Conservation (phyloP, 2,329 filamentous ascomycete species). For the Chaetomiaceae sp. region DNA sequence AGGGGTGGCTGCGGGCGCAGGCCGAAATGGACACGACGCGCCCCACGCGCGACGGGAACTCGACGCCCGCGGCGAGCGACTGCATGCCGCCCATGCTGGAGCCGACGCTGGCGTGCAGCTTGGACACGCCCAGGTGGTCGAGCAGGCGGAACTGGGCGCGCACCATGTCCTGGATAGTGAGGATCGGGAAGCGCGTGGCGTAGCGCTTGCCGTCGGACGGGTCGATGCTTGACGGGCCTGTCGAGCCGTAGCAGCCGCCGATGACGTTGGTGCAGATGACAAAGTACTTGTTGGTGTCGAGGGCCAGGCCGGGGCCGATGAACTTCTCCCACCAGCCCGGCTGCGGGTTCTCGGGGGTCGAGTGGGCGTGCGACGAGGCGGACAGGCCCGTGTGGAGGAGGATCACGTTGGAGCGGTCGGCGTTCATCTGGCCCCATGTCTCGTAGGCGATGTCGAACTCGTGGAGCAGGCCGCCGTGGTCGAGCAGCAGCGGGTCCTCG, state of each 20-base stretch:
- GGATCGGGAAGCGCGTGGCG: constrained; percentile 89
- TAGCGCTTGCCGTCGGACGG: constrained; percentile 84
- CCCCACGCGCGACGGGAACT: constrained; percentile 78
- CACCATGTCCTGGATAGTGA: constrained; percentile 98
- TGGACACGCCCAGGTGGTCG: constrained; percentile 69
- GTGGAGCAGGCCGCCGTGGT: constrained; percentile 91
- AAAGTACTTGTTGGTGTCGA: constrained; percentile 90
- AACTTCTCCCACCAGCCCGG: constrained; percentile 99
- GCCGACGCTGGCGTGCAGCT: constrained; percentile 86
- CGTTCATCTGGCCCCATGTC: constrained; percentile 80
- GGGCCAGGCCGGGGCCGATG: constrained; percentile 77
- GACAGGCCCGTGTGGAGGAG: constrained; percentile 90
- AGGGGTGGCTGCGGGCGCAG: constrained; percentile 90
- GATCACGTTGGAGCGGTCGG: constrained; percentile 80
- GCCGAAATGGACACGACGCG: constrained; percentile 86
- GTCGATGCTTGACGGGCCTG: constrained; percentile 82
- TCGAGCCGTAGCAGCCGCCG: constrained; percentile 93
- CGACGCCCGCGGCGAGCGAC: constrained; percentile 76
- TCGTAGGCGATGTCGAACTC: constrained; percentile 91
- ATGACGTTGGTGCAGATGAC: constrained; percentile 96
- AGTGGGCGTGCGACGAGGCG: constrained; percentile 95
- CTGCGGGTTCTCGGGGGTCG: constrained; percentile 78
- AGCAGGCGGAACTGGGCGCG: constrained; percentile 88
- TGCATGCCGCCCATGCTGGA: constrained; percentile 99
- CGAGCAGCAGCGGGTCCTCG: constrained; percentile 69